A percentile compares a stretch with the other conserved stretches of the same genome.
These are phyloP conservation scores for Talinum fruticosum DNA, from an alignment of 148 eudicot genomes.

Conservation along the genomic window DNA sequence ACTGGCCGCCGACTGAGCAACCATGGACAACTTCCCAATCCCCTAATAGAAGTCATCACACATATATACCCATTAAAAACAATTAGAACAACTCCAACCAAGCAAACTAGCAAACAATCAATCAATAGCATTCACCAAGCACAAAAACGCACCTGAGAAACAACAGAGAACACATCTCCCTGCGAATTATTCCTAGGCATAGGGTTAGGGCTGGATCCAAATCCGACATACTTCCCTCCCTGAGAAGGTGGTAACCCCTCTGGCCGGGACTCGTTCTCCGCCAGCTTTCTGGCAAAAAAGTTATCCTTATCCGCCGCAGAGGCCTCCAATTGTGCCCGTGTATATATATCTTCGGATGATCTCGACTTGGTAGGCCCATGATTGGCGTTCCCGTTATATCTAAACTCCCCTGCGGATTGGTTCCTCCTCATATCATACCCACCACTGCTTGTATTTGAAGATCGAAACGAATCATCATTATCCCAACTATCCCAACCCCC, in stretches of 20 bases:
- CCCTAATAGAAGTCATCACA: constrained; percentile 42
- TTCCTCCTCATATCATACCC: constrained; percentile 57
- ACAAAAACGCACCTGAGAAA: constrained; percentile 67
- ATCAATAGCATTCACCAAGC: too few relatives aligned
- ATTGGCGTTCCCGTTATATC: constrained; percentile 33
- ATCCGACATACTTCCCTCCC: constrained; percentile 97
- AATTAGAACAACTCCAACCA: neutral
- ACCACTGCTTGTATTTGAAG: constrained; percentile 2
- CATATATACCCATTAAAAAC: neutral
- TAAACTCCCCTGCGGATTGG: constrained; percentile 63
- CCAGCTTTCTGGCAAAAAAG: constrained; percentile 72
- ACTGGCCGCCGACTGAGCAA: constrained; percentile 86
- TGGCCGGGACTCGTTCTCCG: constrained; percentile 71
- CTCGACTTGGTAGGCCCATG: constrained; percentile 52
- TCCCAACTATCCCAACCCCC: constrained; percentile 93
- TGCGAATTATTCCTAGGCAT: constrained; percentile 33
- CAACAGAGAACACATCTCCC: constrained; percentile 74
- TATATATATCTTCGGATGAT: constrained; percentile 64
- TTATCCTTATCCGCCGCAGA: constrained; percentile 82
- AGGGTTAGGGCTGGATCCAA: constrained; percentile 60
- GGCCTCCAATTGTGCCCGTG: constrained; percentile 59
- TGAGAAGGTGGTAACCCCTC: constrained; percentile 88
- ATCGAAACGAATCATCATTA: constrained; percentile 38
- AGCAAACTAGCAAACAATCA: neutral
- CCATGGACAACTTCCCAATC: constrained; percentile 79